These are phyloP conservation scores for Amanita exitialis DNA, from an alignment of 768 basidiomycete genomes.

Conservation along the genomic window DNA sequence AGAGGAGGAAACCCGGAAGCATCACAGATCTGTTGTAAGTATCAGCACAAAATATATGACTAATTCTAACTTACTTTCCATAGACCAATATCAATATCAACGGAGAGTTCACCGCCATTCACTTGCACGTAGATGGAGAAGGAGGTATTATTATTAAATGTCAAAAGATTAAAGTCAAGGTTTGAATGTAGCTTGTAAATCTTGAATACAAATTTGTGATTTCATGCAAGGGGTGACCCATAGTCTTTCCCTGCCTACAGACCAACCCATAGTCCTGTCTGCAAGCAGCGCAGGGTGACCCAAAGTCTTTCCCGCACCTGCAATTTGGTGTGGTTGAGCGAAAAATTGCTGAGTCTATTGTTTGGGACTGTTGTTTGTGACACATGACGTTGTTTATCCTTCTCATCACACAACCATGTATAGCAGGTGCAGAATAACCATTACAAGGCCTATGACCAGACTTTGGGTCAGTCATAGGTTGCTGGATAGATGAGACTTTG, in stretches of 20 bases:
- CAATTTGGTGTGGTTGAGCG: neutral
- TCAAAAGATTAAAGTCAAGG: neutral
- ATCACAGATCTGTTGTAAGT: too few species aligned
- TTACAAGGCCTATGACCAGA: neutral
- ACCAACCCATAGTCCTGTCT: neutral
- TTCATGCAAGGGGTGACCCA: neutral
- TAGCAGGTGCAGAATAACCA: neutral
- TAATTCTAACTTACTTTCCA: too few species aligned
- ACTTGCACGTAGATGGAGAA: too few species aligned
- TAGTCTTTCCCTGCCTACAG: neutral
- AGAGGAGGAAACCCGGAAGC: too few species aligned
- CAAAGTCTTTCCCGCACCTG: neutral
- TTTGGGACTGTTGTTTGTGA: neutral
- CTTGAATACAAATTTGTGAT: neutral
- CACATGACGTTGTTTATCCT: neutral
- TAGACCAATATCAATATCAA: too few species aligned
- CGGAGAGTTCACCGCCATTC: too few species aligned
- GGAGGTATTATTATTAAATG: neutral
- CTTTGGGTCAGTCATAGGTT: neutral
- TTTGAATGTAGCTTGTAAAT: neutral
- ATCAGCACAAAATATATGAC: too few species aligned
- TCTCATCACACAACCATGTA: neutral
- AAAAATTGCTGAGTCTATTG: neutral
- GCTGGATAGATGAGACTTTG: neutral
- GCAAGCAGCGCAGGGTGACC: neutral